A percentile compares a stretch with the other conserved stretches of the same genome.
phyloP scores from a whole-genome alignment of 2,329 filamentous ascomycete genomes.

The Botrytis tulipae region DNA sequence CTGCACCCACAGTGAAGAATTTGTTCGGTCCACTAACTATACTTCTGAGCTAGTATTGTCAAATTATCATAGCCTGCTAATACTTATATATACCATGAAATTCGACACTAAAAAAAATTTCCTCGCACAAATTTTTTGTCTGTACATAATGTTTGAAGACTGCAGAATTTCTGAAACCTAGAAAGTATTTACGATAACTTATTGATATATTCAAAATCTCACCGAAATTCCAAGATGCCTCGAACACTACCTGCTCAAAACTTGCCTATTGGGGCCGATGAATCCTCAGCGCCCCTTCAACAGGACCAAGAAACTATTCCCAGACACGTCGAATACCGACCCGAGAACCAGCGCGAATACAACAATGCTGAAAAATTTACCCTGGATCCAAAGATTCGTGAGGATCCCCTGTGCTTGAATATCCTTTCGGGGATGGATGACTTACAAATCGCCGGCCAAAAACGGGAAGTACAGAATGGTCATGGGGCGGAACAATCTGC shows the following conservation, averaged over 20 bases:
- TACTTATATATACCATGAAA: neutral
- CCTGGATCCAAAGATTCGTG: neutral
- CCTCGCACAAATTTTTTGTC: neutral
- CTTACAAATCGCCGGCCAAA: neutral
- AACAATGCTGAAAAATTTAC: neutral
- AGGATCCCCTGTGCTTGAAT: neutral
- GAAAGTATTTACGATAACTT: neutral
- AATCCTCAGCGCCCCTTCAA: neutral
- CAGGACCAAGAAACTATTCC: neutral
- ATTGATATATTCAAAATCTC: neutral
- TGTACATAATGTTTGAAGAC: accelerated
- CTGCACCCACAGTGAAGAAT: neutral
- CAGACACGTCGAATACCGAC: neutral
- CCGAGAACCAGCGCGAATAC: neutral
- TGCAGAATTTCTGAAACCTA: too few relatives aligned
- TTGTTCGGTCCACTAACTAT: accelerated
- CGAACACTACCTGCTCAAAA: too few relatives aligned
- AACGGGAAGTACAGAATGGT: neutral
- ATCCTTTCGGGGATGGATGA: too few relatives aligned
- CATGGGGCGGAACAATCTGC: neutral
- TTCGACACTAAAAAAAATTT: neutral
- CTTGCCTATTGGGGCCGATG: neutral
- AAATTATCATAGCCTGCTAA: neutral
- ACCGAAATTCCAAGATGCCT: neutral
- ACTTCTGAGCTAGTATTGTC: neutral